These are phyloP conservation scores for Crepidotus variabilis DNA, from an alignment of 768 basidiomycete species.

Conservation along the genomic window DNA sequence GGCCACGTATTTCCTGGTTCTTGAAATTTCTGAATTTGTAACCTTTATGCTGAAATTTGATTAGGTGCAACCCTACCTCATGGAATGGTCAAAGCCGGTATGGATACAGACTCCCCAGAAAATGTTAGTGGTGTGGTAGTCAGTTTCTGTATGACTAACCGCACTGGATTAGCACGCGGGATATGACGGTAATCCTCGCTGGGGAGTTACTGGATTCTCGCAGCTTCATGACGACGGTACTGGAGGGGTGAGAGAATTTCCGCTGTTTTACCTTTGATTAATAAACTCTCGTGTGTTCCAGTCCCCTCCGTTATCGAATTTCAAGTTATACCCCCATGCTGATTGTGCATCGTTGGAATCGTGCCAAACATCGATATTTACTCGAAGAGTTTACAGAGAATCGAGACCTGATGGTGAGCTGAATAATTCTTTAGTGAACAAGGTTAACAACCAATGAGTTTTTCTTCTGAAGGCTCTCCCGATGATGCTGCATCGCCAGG, in stretches of 20 bases:
- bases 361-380: constrained; percentile 43
- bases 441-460: no score
- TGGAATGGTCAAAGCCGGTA: constrained; percentile 64
- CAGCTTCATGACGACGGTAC: constrained; percentile 63
- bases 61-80: constrained; percentile 61
- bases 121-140: constrained; percentile 34
- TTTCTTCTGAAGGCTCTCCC: constrained; percentile 52
- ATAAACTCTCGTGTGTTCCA: constrained; percentile 11
- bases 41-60: not conserved
- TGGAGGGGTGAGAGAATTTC: constrained; percentile 42
- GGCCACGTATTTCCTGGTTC: constrained; percentile 56
- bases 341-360: constrained; percentile 49
- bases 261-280: not conserved
- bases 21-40: not conserved
- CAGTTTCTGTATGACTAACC: not conserved
- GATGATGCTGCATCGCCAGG: constrained; percentile 64
- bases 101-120: constrained; percentile 64
- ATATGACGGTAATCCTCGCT: constrained; percentile 39
- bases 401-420: not conserved
- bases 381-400: constrained; percentile 32
- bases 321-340: constrained; percentile 56
- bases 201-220: constrained; percentile 54
- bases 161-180: constrained; percentile 37
- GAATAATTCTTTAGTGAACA: no score
- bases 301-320: constrained; percentile 54